phyloP scores from a whole-genome alignment of 2,329 filamentous ascomycete species.

The Neofusicoccum ribis region DNA sequence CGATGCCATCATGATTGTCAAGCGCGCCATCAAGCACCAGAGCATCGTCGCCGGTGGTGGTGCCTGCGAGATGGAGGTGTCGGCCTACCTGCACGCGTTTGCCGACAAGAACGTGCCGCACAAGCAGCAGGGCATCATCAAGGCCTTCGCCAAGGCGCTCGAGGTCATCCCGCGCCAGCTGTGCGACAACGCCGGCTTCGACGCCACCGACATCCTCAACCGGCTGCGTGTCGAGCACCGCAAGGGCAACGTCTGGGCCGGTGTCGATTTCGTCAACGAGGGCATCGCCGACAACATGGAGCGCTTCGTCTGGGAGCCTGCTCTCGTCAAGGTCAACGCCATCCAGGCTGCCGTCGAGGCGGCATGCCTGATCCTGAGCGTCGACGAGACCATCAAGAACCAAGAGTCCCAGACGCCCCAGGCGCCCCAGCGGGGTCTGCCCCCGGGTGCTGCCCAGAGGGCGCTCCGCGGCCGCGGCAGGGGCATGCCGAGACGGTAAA shows the following conservation, averaged over 20 bases:
- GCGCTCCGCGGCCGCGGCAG: constrained; percentile 80
- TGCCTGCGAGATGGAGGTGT: constrained; percentile 94
- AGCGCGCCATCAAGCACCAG: constrained; percentile 93
- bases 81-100: constrained; percentile 86
- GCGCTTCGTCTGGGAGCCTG: constrained; percentile 96
- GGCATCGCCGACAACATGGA: constrained; percentile 93
- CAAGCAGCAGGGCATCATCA: constrained; percentile 98
- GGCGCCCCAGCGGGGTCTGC: constrained; percentile 68
- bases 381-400: constrained; percentile 98
- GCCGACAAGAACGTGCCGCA: constrained; percentile 89
- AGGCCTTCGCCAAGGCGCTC: constrained; percentile 94
- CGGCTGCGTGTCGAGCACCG: constrained; percentile 93
- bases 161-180: constrained; percentile 96
- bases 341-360: constrained; percentile 95
- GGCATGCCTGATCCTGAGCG: constrained; percentile 88
- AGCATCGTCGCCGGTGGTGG: constrained; percentile 94
- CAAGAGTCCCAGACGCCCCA: constrained; percentile 87
- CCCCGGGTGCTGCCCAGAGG: constrained; percentile 74
- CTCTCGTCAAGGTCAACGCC: constrained; percentile 94
- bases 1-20: constrained; percentile 99
- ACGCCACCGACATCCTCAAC: constrained; percentile 97
- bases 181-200: constrained; percentile 98
- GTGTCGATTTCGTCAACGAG: constrained; percentile 92
- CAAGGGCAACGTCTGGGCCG: constrained; percentile 89
- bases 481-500: constrained; percentile 79